Evolutionary conservation across 768 basidiomycete species (phyloP).

Genomic region (Pisolithus albus): DNA sequence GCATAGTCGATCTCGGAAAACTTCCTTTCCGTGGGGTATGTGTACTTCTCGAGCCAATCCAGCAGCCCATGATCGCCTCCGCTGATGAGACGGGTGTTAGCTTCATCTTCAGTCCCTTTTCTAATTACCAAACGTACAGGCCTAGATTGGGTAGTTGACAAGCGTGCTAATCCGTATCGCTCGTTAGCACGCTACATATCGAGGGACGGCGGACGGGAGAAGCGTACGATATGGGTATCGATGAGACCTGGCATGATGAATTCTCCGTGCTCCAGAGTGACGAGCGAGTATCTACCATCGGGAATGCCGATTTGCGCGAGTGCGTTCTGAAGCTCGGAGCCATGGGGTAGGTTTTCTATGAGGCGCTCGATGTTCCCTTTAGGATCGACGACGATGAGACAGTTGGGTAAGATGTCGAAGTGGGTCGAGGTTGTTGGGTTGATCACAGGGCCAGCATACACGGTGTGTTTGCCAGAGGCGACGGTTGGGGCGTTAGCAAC

Average conservation of each 20-base stretch:
- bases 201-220: neutral
- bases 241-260: slow-evolving; percentile 86
- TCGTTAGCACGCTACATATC: neutral
- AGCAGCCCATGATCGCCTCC: slow-evolving; percentile 84
- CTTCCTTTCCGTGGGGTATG: slow-evolving; percentile 81
- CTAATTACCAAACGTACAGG: slow-evolving; percentile 22
- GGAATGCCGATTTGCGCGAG: slow-evolving; percentile 45
- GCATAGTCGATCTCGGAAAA: slow-evolving; percentile 72
- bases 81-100: slow-evolving; percentile 30
- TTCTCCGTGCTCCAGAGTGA: slow-evolving; percentile 42
- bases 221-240: slow-evolving; percentile 83
- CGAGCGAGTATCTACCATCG: slow-evolving; percentile 26
- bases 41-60: slow-evolving; percentile 79
- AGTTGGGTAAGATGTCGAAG: slow-evolving; percentile 43
- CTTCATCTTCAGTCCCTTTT: neutral
- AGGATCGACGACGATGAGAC: slow-evolving; percentile 46
- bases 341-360: slow-evolving; percentile 49
- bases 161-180: slow-evolving; percentile 21
- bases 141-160: slow-evolving; percentile 41
- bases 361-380: slow-evolving; percentile 57
- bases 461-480: slow-evolving; percentile 18
- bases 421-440: slow-evolving; percentile 40
- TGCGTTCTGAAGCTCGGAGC: slow-evolving; percentile 40
- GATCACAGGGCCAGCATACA: slow-evolving; percentile 55
- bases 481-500: neutral